Evolutionary conservation across 352 stramenopile species (phyloP).

Genomic region (Globisporangium barbulae): DNA sequence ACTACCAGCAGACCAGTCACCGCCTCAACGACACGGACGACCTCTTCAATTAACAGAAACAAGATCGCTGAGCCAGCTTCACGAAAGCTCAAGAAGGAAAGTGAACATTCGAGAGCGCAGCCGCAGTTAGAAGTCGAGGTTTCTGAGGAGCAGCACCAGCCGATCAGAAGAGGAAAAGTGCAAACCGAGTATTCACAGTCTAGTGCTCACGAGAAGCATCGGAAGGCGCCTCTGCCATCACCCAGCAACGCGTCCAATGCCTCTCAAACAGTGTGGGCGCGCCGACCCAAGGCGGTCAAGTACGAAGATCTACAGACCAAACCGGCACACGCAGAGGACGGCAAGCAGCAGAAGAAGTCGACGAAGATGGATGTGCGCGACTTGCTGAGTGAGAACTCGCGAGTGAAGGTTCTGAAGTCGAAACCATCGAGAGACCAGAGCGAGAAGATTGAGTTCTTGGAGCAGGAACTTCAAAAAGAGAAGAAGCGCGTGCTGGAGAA

Average conservation of each 20-base stretch:
- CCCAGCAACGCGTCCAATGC: slow-evolving; percentile 12
- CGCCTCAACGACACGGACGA: background rate
- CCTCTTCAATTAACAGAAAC: background rate
- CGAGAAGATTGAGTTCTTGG: slow-evolving; percentile 20
- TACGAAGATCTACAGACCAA: slow-evolving; percentile 3
- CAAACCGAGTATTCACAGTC: background rate
- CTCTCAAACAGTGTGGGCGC: slow-evolving; percentile 5
- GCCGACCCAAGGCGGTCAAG: slow-evolving; percentile 10
- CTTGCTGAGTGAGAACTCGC: slow-evolving; percentile 13
- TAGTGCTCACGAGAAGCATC: background rate
- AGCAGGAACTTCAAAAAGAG: slow-evolving; percentile 56
- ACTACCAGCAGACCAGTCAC: slow-evolving; percentile 5
- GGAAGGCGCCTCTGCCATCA: slow-evolving; percentile 6
- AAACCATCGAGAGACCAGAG: slow-evolving; percentile 1
- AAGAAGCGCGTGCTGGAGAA: slow-evolving; percentile 69
- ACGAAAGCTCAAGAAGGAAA: background rate
- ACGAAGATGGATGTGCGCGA: slow-evolving; percentile 18
- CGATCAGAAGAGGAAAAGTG: background rate
- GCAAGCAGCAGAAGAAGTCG: slow-evolving; percentile 2
- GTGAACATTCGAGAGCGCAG: background rate
- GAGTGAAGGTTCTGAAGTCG: background rate
- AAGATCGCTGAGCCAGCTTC: background rate
- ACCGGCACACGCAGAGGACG: background rate
- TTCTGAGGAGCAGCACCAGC: background rate
- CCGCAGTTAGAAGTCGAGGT: background rate